A percentile compares a stretch with the other conserved stretches of the same genome.
Evolutionary conservation across 2,329 filamentous ascomycete genomes (phyloP).

Genomic region (Coleophoma crateriformis): DNA sequence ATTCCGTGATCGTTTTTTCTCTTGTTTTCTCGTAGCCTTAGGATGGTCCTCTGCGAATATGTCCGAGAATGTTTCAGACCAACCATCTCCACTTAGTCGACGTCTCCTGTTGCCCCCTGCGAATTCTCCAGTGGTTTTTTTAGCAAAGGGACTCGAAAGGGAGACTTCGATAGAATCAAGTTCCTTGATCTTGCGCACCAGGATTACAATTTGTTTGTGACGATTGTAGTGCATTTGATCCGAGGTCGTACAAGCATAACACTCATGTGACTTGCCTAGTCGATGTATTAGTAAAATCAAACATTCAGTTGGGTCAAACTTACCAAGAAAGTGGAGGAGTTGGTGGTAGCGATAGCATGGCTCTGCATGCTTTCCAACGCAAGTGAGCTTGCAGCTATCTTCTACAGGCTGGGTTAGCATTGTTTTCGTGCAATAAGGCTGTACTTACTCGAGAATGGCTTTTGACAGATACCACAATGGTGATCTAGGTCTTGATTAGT

Average conservation of each 20-base stretch:
- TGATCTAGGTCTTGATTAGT: conserved; percentile 5
- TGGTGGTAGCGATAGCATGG: conserved; percentile 27
- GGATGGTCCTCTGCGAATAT: neutral
- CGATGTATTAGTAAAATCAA: too few species aligned
- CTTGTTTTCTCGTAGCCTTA: conserved; percentile 11
- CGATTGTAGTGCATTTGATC: conserved; percentile 25
- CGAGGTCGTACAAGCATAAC: conserved; percentile 21
- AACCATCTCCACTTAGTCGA: conserved; percentile 10
- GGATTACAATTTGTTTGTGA: conserved; percentile 23
- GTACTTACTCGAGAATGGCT: conserved; percentile 21
- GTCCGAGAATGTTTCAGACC: conserved; percentile 11
- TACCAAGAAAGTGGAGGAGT: conserved; percentile 27
- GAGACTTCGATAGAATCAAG: conserved; percentile 11
- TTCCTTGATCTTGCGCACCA: conserved; percentile 17
- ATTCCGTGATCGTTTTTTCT: conserved; percentile 18
- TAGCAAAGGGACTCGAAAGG: neutral
- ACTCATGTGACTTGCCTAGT: conserved; percentile 24
- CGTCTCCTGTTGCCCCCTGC: conserved; percentile 1
- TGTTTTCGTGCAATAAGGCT: neutral
- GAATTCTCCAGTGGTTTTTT: neutral
- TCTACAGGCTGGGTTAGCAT: conserved; percentile 12
- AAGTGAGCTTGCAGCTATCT: conserved; percentile 21
- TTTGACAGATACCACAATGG: conserved; percentile 25
- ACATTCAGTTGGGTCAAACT: neutral
- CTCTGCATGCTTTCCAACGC: conserved; percentile 26